A percentile compares a stretch with the other conserved stretches of the same genome.
phyloP scores from a whole-genome alignment of 1,284 basidiomycete species.

The Leccinum fuscescens region DNA sequence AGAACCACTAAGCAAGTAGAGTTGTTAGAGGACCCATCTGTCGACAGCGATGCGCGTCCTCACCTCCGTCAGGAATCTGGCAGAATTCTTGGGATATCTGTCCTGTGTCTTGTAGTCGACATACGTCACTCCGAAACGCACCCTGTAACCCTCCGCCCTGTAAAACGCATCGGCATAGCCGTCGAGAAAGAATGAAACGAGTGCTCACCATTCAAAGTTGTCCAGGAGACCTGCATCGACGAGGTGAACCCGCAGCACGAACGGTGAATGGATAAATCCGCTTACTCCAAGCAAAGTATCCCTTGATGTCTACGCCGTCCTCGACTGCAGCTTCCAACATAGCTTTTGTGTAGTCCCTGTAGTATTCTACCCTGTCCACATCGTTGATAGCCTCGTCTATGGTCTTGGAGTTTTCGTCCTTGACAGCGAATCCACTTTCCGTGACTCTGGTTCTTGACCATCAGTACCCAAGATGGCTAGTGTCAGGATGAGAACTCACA shows the following conservation, averaged over 20 bases:
- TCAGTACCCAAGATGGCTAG: background rate
- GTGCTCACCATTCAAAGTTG: conserved; percentile 8
- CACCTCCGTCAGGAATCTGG: conserved; percentile 50
- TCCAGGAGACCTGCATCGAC: conserved; percentile 5
- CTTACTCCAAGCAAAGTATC: conserved; percentile 75
- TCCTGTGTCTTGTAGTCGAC: conserved; percentile 71
- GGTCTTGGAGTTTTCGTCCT: conserved; percentile 56
- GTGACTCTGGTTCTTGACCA: conserved; percentile 46
- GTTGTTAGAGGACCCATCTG: background rate
- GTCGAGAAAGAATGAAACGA: background rate
- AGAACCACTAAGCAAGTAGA: conserved; percentile 2
- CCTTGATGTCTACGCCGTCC: conserved; percentile 66
- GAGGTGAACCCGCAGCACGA: background rate
- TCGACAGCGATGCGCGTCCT: background rate
- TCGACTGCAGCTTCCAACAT: conserved; percentile 57
- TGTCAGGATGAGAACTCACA: background rate
- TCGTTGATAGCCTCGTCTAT: conserved; percentile 62
- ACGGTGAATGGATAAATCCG: background rate
- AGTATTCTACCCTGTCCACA: conserved; percentile 66
- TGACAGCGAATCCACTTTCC: conserved; percentile 74
- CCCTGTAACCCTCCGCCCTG: conserved; percentile 64
- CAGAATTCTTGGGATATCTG: conserved; percentile 68
- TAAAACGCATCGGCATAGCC: background rate
- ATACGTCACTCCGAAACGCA: conserved; percentile 66
- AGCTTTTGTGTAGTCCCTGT: conserved; percentile 59